Evolutionary conservation across 2,329 filamentous ascomycete species (phyloP), one percentile per base, ranked within the genome.

Genomic region (Verticillium klebahnii): DNA sequence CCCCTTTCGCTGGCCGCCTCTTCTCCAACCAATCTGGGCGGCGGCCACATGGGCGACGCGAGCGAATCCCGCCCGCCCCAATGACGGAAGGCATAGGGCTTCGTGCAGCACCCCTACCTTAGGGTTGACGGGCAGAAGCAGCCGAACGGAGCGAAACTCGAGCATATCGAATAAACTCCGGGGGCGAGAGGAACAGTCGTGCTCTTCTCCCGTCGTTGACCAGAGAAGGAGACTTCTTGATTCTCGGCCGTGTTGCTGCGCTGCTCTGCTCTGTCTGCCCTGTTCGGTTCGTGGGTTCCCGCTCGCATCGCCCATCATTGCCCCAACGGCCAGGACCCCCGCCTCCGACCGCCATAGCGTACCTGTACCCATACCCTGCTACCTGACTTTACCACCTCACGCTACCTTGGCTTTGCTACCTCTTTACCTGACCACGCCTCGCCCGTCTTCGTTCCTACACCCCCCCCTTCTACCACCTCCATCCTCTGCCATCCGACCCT

Each of bases 71-170:
- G 45, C 57, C 37, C 57, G 39, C 39, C 29, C 15, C 14, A 29
- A 39, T 11, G 12, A 31, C 32, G 32, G 56, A 57, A 25, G 56
- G 39, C 37, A 58, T 58, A 58, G 57, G 57, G 57, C 45, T 58
- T 36, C 37, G 56, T 58, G 56, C 36, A 36, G n/a, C 55, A 57
- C 34, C 55, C 55, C 31, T 57, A 40, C 57, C 57, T 50, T 58
- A 58, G 57, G 57, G 57, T 40, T 58, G 39, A 40, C 57, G 39
- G 57, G 29, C 57, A 58, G 45, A 40, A 40, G 32, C 57, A 50
- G 37, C 39, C 37, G 25, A 29, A 17, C 37, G 15, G 23, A 29
- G 19, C 37, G 15, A 52, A 12, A 52, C 45, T 52, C 19, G 45
- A 23, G 45, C 19, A 52, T 52, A 5, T 52, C 19, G 45, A 52